Percentiles rank a stretch among this genome's conserved stretches.
Evolutionary conservation across 2,329 filamentous ascomycete species (phyloP).

Genomic region (Mycosphaerella sp.): DNA sequence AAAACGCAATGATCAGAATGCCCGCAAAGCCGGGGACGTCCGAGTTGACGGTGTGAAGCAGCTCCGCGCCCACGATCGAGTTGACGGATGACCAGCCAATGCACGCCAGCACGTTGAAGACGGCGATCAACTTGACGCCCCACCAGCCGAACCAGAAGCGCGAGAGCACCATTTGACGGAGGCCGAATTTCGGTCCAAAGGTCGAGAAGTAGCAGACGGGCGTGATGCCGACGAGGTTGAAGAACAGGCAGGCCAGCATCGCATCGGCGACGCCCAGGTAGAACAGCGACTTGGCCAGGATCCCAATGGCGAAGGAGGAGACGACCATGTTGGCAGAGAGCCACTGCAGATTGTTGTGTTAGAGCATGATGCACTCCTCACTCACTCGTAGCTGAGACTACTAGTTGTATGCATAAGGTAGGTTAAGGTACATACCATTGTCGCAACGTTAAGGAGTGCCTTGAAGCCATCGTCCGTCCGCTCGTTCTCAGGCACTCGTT

Average conservation of each 20-base stretch:
- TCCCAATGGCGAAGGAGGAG: constrained; percentile 68
- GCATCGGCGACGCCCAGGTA: constrained; percentile 66
- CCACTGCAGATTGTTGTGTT: constrained; percentile 50
- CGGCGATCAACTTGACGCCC: constrained; percentile 46
- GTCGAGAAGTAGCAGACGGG: constrained; percentile 72
- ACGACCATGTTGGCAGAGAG: constrained; percentile 73
- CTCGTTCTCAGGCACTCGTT: constrained; percentile 66
- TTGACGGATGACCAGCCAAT: constrained; percentile 74
- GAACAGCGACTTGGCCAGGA: constrained; percentile 64
- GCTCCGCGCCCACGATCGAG: constrained; percentile 70
- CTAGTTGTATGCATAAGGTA: too few relatives aligned
- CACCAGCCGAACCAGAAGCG: constrained; percentile 64
- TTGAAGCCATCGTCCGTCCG: constrained; percentile 53
- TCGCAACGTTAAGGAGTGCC: constrained; percentile 58
- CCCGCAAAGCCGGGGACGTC: constrained; percentile 66
- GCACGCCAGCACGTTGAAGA: constrained; percentile 65
- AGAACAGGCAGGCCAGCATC: constrained; percentile 64
- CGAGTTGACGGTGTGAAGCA: constrained; percentile 66
- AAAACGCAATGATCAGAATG: constrained; percentile 65
- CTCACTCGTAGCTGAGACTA: too few relatives aligned
- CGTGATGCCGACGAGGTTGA: constrained; percentile 66
- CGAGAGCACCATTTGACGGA: constrained; percentile 75
- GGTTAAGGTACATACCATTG: constrained; percentile 61
- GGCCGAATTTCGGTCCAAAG: constrained; percentile 66
- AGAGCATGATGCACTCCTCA: too few relatives aligned